Evolutionary conservation across 768 basidiomycete species (phyloP).

Genomic region (Lactarius hengduanensis): DNA sequence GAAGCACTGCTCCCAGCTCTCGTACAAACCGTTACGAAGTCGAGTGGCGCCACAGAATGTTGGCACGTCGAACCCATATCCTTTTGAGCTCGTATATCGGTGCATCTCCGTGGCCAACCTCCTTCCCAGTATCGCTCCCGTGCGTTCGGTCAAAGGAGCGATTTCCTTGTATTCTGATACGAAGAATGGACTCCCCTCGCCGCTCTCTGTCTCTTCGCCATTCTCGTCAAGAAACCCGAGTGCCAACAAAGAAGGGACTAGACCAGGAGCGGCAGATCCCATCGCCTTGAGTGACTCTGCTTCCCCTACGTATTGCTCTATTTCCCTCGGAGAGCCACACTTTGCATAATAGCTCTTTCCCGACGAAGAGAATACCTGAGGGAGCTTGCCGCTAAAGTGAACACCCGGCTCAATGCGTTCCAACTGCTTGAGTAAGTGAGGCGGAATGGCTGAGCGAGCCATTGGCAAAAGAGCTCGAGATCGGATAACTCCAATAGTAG

Average conservation of each 20-base stretch:
- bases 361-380: constrained; percentile 54
- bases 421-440: constrained; percentile 45
- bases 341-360: constrained; percentile 65
- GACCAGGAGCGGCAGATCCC: constrained; percentile 58
- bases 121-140: constrained; percentile 53
- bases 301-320: constrained; percentile 69
- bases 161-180: constrained; percentile 74
- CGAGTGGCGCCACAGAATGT: constrained; percentile 77
- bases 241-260: constrained; percentile 58
- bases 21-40: constrained; percentile 69
- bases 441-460: constrained; percentile 23
- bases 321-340: constrained; percentile 48
- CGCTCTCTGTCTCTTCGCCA: constrained; percentile 32
- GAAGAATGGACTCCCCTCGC: constrained; percentile 55
- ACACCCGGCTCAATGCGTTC: constrained; percentile 49
- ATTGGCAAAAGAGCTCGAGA: constrained; percentile 12
- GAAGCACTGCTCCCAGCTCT: constrained; percentile 70
- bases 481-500: background rate
- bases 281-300: constrained; percentile 67
- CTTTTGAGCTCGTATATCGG: constrained; percentile 47
- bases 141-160: constrained; percentile 42
- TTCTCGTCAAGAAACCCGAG: constrained; percentile 41
- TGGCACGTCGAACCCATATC: constrained; percentile 70
- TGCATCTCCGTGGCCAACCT: constrained; percentile 71
- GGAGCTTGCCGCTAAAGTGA: constrained; percentile 46